Conservation (phyloP, 2,329 filamentous ascomycete genomes). For the Bretziella fagacearum region DNA sequence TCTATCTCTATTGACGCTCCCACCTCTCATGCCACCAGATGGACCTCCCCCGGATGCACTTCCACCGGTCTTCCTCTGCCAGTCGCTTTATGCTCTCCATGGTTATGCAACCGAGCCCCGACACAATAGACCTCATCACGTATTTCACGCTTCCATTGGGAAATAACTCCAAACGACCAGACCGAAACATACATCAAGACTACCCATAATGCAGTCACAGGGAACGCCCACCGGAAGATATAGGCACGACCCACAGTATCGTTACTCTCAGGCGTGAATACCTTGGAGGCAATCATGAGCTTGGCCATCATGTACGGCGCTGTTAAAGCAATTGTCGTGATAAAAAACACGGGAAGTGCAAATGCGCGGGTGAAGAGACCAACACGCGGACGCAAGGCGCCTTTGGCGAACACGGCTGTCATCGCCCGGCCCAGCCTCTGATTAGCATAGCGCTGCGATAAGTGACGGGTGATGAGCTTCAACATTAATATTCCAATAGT, state of each 20-base stretch:
- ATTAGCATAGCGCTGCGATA: constrained; percentile 5
- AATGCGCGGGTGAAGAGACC: constrained; percentile 69
- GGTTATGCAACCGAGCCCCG: constrained; percentile 88
- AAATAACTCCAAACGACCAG: constrained; percentile 27
- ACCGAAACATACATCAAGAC: constrained; percentile 34
- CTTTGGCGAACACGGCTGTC: constrained; percentile 52
- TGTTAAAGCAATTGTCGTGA: constrained; percentile 45
- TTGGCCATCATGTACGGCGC: constrained; percentile 34
- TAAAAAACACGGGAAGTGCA: constrained; percentile 52
- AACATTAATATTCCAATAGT: constrained; percentile 82
- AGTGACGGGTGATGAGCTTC: constrained; percentile 50
- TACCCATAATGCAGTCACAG: constrained; percentile 35
- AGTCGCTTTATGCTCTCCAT: constrained; percentile 32
- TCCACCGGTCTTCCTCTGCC: neutral
- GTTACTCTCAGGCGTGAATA: constrained; percentile 12
- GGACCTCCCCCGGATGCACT: neutral
- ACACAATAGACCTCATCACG: constrained; percentile 93
- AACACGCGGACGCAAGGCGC: constrained; percentile 65
- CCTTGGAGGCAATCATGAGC: constrained; percentile 15
- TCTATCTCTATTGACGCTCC: neutral
- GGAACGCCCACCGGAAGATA: constrained; percentile 50
- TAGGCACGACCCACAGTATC: constrained; percentile 19
- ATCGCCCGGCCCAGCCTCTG: constrained; percentile 60
- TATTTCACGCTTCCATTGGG: constrained; percentile 57
- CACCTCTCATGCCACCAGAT: neutral